Evolutionary conservation across 2,329 filamentous ascomycete genomes (phyloP).

Genomic region (Trichoderma sp.): DNA sequence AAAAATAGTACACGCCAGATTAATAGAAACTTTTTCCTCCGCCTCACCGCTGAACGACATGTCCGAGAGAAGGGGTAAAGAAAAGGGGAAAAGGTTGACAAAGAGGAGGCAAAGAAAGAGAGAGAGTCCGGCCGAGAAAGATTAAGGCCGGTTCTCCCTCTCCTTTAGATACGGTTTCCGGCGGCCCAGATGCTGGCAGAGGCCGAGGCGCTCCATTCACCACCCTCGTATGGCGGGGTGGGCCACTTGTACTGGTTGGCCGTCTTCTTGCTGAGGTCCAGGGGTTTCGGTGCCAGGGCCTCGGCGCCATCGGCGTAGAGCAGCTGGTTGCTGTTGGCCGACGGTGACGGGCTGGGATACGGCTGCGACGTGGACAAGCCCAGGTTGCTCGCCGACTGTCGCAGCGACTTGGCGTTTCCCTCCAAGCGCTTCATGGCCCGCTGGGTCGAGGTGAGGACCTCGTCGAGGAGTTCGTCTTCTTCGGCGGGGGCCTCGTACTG

Average conservation of each 20-base stretch:
- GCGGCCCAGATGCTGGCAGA: slow-evolving; percentile 80
- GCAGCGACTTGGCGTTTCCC: slow-evolving; percentile 45
- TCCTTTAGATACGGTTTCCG: slow-evolving; percentile 59
- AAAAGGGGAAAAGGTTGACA: slow-evolving; percentile 3
- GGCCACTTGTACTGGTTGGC: slow-evolving; percentile 74
- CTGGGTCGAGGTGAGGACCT: slow-evolving; percentile 77
- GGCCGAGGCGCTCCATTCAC: slow-evolving; percentile 84
- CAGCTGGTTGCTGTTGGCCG: slow-evolving; percentile 77
- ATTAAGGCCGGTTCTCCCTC: slow-evolving; percentile 32
- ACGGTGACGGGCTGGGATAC: slow-evolving; percentile 71
- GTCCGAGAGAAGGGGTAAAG: slow-evolving; percentile 26
- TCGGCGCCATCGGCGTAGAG: slow-evolving; percentile 70
- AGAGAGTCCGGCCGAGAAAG: background rate
- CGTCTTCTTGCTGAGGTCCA: slow-evolving; percentile 66
- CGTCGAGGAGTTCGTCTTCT: slow-evolving; percentile 92
- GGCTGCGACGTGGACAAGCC: slow-evolving; percentile 54
- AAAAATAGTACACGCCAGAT: slow-evolving; percentile 27
- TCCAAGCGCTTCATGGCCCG: slow-evolving; percentile 73
- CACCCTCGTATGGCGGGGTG: slow-evolving; percentile 91
- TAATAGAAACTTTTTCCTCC: slow-evolving; percentile 27
- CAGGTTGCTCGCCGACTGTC: slow-evolving; percentile 67
- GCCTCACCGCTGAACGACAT: slow-evolving; percentile 33
- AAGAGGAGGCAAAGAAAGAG: slow-evolving; percentile 17
- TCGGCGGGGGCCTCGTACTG: slow-evolving; percentile 95
- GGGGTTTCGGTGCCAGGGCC: slow-evolving; percentile 66